Evolutionary conservation across 345 rosid genomes (phyloP).

Genomic region (Brassica rapa): DNA sequence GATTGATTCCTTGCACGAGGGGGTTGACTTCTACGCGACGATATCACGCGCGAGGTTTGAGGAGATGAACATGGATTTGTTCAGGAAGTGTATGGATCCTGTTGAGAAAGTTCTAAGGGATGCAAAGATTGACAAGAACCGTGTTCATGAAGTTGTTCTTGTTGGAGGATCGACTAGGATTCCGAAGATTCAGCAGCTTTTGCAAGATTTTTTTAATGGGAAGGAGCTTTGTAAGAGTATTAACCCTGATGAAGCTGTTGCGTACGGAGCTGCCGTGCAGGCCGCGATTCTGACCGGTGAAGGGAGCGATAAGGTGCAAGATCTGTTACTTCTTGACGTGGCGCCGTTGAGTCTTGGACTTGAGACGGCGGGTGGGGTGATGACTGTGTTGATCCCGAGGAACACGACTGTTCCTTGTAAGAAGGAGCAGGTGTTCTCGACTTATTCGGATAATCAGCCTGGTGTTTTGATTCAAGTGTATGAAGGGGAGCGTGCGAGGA

Average conservation of each 20-base stretch:
- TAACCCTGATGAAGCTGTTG: conserved; percentile 55
- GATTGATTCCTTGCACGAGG: conserved; percentile 52
- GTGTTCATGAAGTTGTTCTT: conserved; percentile 48
- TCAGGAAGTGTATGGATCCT: conserved; percentile 55
- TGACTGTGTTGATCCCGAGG: conserved; percentile 50
- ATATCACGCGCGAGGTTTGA: conserved; percentile 53
- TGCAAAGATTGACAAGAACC: conserved; percentile 42
- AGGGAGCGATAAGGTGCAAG: conserved; percentile 53
- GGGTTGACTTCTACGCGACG: conserved; percentile 47
- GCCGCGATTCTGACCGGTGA: conserved; percentile 52
- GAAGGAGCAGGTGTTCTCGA: conserved; percentile 51
- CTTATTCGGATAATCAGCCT: conserved; percentile 48
- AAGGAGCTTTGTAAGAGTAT: conserved; percentile 55
- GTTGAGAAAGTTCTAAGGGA: conserved; percentile 51
- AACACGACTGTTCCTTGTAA: conserved; percentile 52
- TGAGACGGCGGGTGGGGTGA: conserved; percentile 55
- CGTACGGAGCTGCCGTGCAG: conserved; percentile 54
- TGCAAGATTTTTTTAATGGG: conserved; percentile 51
- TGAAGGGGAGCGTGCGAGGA: conserved; percentile 54
- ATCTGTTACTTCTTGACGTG: conserved; percentile 49
- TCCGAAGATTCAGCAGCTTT: conserved; percentile 50
- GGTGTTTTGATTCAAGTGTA: conserved; percentile 53
- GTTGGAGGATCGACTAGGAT: conserved; percentile 56
- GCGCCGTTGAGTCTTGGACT: conserved; percentile 50
- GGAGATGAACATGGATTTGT: conserved; percentile 55